Base-by-base conservation (phyloP, 108 stramenopile genomes). In the Discostella stelligeroides region DNA sequence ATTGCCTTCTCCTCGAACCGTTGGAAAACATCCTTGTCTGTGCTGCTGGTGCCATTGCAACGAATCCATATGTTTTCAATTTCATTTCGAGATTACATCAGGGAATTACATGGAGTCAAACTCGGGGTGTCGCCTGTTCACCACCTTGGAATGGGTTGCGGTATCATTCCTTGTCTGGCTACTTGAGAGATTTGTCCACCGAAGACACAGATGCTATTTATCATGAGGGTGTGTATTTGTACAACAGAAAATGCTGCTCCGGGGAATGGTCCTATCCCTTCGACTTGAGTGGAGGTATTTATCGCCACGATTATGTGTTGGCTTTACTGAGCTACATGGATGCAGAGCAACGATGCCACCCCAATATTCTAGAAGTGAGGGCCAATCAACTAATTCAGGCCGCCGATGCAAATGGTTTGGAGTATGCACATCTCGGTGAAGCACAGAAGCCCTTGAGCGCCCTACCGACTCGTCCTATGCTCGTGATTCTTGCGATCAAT, bases 51-150 rank as follows among this genome's bases (percentile, higher is more conserved):
- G 37, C 80, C 38, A 63, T 76, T 61, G 13, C 43, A 49, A 25
- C 46, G 15, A 27, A 30, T 28, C 56, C 12, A 15, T 20, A 9
- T 10, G 46, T 71, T 0, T 76, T 63, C 58, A 66, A 66, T 50
- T 82, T 82, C 37, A 15, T 82, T 10, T 42, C 76, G 13, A 63
- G 81, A 25, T 59, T 82, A 8, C 81, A 82, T 77, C 76, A 72
- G n/a, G 81, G 81, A 17, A 82, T 82, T 57, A 53, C 76, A n/a
- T 77, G 67, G 46, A 60, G 70, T 41, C 76, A 82, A 49, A 82
- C 81, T 17, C 45, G 76, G 13, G 50, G 62, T 58, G 20, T 43
- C 5, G 39, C 76, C 1, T 72, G 57, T 73, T 76, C 76, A 63
- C 58, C 76, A 9, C 81, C 81, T 30, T 14, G 62, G 48, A 43